Evolutionary conservation across 2,329 filamentous ascomycete genomes (phyloP).

Genomic region (Teratosphaeria zuluensis): DNA sequence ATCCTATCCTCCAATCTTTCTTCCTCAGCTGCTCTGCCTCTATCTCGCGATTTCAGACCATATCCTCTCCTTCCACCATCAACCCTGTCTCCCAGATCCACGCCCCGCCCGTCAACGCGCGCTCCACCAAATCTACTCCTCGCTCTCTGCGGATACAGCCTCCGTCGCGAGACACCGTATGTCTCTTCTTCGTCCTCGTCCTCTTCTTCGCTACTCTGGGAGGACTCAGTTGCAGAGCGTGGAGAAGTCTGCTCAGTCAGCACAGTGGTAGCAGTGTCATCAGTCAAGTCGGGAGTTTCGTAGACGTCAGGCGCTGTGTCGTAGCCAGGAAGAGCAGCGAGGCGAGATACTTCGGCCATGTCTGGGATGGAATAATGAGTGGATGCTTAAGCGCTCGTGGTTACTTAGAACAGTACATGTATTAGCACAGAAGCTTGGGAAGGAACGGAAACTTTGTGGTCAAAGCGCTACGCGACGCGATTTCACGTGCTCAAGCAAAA

Average conservation of each 20-base stretch:
- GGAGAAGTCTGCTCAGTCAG: slow-evolving; percentile 4
- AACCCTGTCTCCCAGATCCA: slow-evolving; percentile 85
- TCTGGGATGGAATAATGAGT: neutral
- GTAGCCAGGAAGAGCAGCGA: slow-evolving; percentile 16
- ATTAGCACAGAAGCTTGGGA: neutral
- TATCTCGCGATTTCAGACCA: slow-evolving; percentile 36
- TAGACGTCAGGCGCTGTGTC: slow-evolving; percentile 85
- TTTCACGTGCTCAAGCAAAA: neutral
- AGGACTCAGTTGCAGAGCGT: slow-evolving; percentile 21
- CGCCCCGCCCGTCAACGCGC: slow-evolving; percentile 62
- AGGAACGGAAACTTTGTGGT: neutral
- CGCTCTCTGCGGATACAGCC: slow-evolving; percentile 68
- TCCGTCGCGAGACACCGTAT: slow-evolving; percentile 61
- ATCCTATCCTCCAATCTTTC: slow-evolving; percentile 71
- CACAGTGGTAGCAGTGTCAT: slow-evolving; percentile 70
- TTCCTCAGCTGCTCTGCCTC: slow-evolving; percentile 51
- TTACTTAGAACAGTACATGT: neutral
- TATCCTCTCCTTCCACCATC: slow-evolving; percentile 76
- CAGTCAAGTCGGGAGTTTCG: slow-evolving; percentile 86
- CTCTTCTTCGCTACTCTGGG: slow-evolving; percentile 14
- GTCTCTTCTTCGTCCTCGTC: slow-evolving; percentile 47
- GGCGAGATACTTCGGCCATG: slow-evolving; percentile 10
- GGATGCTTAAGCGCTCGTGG: too few species aligned
- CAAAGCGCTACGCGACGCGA: neutral
- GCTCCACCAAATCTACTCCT: slow-evolving; percentile 69